Conservation (phyloP, 2,329 filamentous ascomycete species). For the Diaporthe capsici region DNA sequence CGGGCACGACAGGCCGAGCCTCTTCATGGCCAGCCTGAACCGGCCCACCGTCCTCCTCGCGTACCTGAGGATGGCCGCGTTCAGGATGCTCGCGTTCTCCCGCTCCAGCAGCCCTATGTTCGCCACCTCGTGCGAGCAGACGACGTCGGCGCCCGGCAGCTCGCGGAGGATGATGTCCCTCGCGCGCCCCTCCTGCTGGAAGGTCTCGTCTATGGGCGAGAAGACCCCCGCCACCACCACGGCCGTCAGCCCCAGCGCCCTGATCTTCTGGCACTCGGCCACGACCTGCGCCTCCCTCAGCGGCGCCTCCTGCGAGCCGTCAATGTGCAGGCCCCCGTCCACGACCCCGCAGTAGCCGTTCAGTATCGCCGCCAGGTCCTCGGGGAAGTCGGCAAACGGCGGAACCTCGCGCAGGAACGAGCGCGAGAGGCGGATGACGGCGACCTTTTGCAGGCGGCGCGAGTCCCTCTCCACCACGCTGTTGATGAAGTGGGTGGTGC, state of each 20-base stretch:
- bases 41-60: conserved; percentile 61
- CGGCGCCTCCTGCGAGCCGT: conserved; percentile 55
- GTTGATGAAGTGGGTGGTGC: conserved; percentile 47
- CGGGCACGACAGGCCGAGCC: conserved; percentile 54
- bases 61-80: conserved; percentile 63
- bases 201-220: conserved; percentile 68
- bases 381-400: conserved; percentile 55
- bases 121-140: conserved; percentile 53
- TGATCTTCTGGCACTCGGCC: conserved; percentile 43
- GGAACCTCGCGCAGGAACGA: conserved; percentile 56
- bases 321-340: conserved; percentile 57
- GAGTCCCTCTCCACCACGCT: conserved; percentile 45
- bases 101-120: conserved; percentile 60
- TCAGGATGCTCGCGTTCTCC: conserved; percentile 68
- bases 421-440: conserved; percentile 51
- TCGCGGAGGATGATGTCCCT: conserved; percentile 62
- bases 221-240: conserved; percentile 71
- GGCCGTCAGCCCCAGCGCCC: conserved; percentile 49
- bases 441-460: conserved; percentile 47
- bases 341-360: conserved; percentile 54
- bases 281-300: conserved; percentile 56
- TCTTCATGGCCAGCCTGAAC: conserved; percentile 60
- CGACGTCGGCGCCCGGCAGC: conserved; percentile 52
- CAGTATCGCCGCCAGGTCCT: conserved; percentile 53
- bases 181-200: conserved; percentile 65